A percentile compares a stretch with the other conserved stretches of the same genome.
Evolutionary conservation across 2,329 filamentous ascomycete species (phyloP).

Genomic region (Hymenoscyphus repandus): DNA sequence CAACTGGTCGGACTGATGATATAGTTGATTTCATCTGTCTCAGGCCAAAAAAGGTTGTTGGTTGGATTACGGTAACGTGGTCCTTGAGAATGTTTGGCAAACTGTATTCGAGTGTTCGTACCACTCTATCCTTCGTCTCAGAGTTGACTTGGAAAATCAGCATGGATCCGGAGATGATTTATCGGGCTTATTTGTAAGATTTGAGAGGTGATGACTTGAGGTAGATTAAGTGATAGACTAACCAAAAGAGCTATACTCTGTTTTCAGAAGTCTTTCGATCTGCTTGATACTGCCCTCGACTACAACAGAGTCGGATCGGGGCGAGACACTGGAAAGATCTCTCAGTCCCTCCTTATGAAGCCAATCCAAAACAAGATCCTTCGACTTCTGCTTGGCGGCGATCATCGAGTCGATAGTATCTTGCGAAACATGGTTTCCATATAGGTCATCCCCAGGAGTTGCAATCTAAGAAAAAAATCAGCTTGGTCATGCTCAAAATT

Average conservation of each 20-base stretch:
- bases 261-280: constrained; percentile 49
- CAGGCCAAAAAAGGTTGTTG: constrained; percentile 52
- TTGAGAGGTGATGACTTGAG: constrained; percentile 25
- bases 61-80: constrained; percentile 55
- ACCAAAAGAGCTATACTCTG: constrained; percentile 46
- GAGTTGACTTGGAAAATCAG: constrained; percentile 18
- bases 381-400: constrained; percentile 46
- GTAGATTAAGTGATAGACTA: constrained; percentile 42
- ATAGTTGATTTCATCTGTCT: constrained; percentile 28
- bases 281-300: constrained; percentile 42
- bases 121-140: constrained; percentile 13
- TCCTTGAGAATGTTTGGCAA: constrained; percentile 49
- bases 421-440: constrained; percentile 48
- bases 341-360: constrained; percentile 44
- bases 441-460: constrained; percentile 45
- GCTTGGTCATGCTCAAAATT: neutral
- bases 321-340: constrained; percentile 40
- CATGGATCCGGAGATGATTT: neutral
- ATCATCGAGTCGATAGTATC: constrained; percentile 49
- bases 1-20: constrained; percentile 6
- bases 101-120: constrained; percentile 29
- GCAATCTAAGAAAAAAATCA: constrained; percentile 23
- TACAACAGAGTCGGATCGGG: constrained; percentile 48
- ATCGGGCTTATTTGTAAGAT: constrained; percentile 38
- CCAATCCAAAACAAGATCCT: constrained; percentile 52